Evolutionary conservation across 176 grass and related monocot species (phyloP).

Genomic region (Lolium perenne): DNA sequence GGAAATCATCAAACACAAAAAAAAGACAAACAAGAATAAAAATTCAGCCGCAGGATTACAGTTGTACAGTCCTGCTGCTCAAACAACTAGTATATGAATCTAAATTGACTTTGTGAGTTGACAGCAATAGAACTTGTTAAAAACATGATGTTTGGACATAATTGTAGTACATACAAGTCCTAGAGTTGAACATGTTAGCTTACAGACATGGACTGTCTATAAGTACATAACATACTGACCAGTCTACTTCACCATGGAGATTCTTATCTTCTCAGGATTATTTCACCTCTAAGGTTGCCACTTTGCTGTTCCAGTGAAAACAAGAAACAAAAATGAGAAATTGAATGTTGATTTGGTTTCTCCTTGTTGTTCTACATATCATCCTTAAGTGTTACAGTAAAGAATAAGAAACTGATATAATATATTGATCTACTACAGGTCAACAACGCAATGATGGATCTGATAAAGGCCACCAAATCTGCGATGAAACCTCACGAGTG

Average conservation of each 20-base stretch:
- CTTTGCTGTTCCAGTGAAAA: background rate
- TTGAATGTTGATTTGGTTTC: background rate
- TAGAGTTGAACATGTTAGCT: background rate
- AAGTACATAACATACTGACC: constrained; percentile 19
- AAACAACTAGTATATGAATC: background rate
- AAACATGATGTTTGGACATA: background rate
- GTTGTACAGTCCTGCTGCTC: background rate
- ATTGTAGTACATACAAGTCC: background rate
- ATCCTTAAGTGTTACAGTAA: background rate
- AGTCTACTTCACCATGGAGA: background rate
- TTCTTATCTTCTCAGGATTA: background rate
- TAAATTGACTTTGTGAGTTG: background rate
- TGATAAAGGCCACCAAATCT: constrained; percentile 79
- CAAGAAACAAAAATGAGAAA: background rate
- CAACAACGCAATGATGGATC: constrained; percentile 79
- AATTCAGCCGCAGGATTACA: background rate
- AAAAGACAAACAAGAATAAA: background rate
- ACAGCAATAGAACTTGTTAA: background rate
- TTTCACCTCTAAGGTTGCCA: background rate
- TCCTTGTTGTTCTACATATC: background rate
- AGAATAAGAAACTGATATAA: constrained; percentile 20
- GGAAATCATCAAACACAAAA: background rate
- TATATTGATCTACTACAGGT: constrained; percentile 49
- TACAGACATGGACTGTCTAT: background rate
- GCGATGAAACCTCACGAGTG: constrained; percentile 68